These are phyloP conservation scores for Golubevia sp. DNA, from an alignment of 1,284 basidiomycete genomes.

Conservation along the genomic window DNA sequence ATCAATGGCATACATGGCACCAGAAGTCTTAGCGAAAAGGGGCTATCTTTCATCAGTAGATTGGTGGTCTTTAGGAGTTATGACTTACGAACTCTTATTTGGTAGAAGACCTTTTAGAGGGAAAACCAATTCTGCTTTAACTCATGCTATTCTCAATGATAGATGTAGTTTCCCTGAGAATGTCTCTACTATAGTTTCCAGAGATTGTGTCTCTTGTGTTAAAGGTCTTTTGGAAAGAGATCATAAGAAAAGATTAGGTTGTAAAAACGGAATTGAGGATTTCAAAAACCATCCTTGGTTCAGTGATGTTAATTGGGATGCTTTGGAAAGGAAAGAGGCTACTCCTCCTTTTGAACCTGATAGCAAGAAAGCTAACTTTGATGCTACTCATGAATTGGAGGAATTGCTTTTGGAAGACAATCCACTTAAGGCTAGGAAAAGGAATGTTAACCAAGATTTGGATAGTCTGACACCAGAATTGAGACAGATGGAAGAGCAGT, in stretches of 20 bases:
- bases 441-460: constrained; percentile 85
- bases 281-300: constrained; percentile 87
- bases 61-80: constrained; percentile 51
- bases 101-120: constrained; percentile 47
- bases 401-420: constrained; percentile 95
- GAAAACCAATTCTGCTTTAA: constrained; percentile 49
- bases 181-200: constrained; percentile 36
- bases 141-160: constrained; percentile 48
- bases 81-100: constrained; percentile 47
- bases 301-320: constrained; percentile 80
- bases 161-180: constrained; percentile 48
- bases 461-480: constrained; percentile 84
- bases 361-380: constrained; percentile 98
- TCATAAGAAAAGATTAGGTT: constrained; percentile 77
- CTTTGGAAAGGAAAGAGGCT: constrained; percentile 63
- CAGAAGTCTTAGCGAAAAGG: constrained; percentile 50
- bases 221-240: constrained; percentile 76
- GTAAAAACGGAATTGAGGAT: constrained; percentile 70
- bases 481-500: constrained; percentile 98
- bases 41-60: constrained; percentile 46
- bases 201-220: constrained; percentile 38
- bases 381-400: constrained; percentile 97
- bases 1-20: constrained; percentile 94
- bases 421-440: constrained; percentile 88
- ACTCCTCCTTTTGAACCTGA: constrained; percentile 82